Base-by-base conservation (phyloP, 169 alveolate species). In the Cyclospora cayetanensis region DNA sequence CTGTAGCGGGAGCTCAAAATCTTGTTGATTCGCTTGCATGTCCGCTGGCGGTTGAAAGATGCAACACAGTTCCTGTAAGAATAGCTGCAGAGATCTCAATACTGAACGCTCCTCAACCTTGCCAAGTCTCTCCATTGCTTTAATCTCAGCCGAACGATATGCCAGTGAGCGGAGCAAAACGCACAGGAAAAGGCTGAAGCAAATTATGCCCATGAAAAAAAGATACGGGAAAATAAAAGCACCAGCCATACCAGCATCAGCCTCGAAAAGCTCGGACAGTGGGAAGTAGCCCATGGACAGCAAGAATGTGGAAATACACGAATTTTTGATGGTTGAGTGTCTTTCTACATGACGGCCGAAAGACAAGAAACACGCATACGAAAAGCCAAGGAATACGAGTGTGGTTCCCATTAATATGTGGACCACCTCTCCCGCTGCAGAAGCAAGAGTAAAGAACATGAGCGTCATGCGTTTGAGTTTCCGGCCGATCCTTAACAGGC, bases 101-200 rank as follows among this genome's bases (percentile, higher is more conserved):
- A 46, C 41, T 4, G 91, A 70, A 25, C 86, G 86, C 18, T 41
- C 63, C 74, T 43, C 52, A 29, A 29, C 27, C 53, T 43, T 52
- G 27, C 53, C 42, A 37, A 85, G 84, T 2, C 70, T 50, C 55
- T 85, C 91, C 53, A 72, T 72, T 12, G 39, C 63, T 34, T 66
- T 72, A 25, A 85, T 42, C 43, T 85, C 91, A 18, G 82, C 91
- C 25, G 77, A 37, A 25, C 91, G 91, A 55, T 20, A 39, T 9
- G 84, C 83, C 68, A 85, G 77, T 25, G 91, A 85, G 3, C 91
- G 91, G 15, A 85, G 84, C 46, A 85, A 84, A 27, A 85, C 84
- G 74, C 66, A 85, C 39, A 85, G 72, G 53, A 85, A 85, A 5
- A 65, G 52, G 60, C 83, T 42, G 29, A 85, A 72, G 34, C 79